Evolutionary conservation across 768 basidiomycete species (phyloP).

Genomic region (Amanita molliuscula): DNA sequence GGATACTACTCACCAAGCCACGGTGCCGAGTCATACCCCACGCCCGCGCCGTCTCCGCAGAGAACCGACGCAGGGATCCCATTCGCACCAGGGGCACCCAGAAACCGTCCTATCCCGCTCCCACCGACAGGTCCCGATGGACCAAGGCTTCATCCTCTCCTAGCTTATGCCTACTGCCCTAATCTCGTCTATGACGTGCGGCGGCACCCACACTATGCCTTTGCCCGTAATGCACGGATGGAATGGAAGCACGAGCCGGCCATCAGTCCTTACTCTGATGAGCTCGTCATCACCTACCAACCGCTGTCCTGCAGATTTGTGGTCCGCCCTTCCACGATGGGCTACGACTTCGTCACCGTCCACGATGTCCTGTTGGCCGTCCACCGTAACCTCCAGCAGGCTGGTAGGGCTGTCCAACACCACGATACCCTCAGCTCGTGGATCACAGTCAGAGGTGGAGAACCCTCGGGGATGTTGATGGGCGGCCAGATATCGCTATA

Average conservation of each 20-base stretch:
- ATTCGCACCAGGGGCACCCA: neutral
- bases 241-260: slow-evolving; percentile 2
- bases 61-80: neutral
- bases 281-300: neutral
- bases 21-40: slow-evolving; percentile 1
- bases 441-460: neutral
- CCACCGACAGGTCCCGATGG: neutral
- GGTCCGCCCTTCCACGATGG: neutral
- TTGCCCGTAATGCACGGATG: neutral
- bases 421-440: neutral
- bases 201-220: neutral
- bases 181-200: slow-evolving; percentile 2
- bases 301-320: neutral
- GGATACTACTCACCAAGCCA: neutral
- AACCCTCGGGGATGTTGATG: neutral
- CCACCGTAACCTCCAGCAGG: neutral
- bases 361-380: neutral
- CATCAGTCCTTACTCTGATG: neutral
- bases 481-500: neutral
- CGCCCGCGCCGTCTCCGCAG: slow-evolving; percentile 1
- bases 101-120: neutral
- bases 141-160: neutral
- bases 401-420: neutral
- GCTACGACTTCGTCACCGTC: neutral
- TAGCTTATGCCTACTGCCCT: neutral